Percentiles rank a stretch among this genome's conserved stretches.
Evolutionary conservation across 352 stramenopile species (phyloP).

Genomic region (Globisporangium nunn): DNA sequence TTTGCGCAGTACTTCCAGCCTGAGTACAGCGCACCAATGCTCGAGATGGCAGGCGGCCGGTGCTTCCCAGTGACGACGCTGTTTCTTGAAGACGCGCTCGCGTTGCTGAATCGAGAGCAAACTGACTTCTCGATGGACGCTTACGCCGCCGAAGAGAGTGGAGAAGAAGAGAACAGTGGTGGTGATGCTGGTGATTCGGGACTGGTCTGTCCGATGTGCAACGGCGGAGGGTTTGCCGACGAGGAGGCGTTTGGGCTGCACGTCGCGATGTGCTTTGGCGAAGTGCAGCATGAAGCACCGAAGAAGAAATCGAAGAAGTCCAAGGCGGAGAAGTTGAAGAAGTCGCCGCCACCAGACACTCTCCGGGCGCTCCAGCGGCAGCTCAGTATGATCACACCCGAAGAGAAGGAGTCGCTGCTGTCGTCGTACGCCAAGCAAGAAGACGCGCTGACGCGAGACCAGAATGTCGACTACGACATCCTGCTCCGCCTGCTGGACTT

Average conservation of each 20-base stretch:
- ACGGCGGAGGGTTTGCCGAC: conserved; percentile 48
- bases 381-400: conserved; percentile 22
- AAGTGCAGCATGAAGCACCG: conserved; percentile 13
- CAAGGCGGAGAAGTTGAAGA: conserved; percentile 2
- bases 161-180: background rate
- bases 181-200: conserved; percentile 10
- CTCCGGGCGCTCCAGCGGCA: conserved; percentile 26
- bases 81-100: conserved; percentile 87
- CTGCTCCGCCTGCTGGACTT: conserved; percentile 57
- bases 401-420: conserved; percentile 33
- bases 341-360: conserved; percentile 14
- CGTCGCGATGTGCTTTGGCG: conserved; percentile 74
- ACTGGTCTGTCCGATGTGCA: conserved; percentile 83
- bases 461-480: conserved; percentile 65
- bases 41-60: conserved; percentile 75
- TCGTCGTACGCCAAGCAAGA: conserved; percentile 54
- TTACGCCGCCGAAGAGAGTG: conserved; percentile 3
- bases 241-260: conserved; percentile 87
- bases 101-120: conserved; percentile 29
- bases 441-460: conserved; percentile 49
- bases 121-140: conserved; percentile 14
- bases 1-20: conserved; percentile 90
- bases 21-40: conserved; percentile 53
- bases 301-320: conserved; percentile 6
- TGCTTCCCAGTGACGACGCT: conserved; percentile 90